These are phyloP conservation scores for Pholiota conissans DNA, from an alignment of 768 basidiomycete species.

Conservation along the genomic window DNA sequence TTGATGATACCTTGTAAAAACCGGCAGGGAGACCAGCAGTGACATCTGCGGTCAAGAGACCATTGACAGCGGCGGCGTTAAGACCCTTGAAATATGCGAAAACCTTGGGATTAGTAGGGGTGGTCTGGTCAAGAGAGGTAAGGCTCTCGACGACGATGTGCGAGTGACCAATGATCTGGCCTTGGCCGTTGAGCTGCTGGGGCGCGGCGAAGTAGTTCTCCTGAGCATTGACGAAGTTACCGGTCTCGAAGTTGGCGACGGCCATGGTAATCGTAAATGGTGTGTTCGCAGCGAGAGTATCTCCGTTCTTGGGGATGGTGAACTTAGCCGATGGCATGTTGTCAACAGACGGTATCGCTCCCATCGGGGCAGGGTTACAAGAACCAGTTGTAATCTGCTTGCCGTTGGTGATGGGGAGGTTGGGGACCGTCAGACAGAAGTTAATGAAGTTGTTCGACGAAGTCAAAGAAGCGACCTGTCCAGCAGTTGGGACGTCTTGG, in stretches of 20 bases:
- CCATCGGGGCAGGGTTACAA: constrained; percentile 64
- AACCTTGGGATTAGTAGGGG: constrained; percentile 44
- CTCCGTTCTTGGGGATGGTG: constrained; percentile 43
- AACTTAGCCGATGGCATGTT: constrained; percentile 55
- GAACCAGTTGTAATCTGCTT: constrained; percentile 52
- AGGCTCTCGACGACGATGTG: constrained; percentile 60
- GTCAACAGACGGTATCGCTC: constrained; percentile 47
- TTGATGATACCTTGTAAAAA: constrained; percentile 58
- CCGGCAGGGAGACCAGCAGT: constrained; percentile 56
- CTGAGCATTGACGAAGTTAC: constrained; percentile 56
- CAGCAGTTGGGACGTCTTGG: constrained; percentile 35
- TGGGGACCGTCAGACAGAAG: constrained; percentile 49
- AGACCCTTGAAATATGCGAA: constrained; percentile 63
- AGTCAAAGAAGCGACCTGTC: constrained; percentile 54
- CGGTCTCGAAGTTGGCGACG: constrained; percentile 45
- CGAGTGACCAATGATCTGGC: constrained; percentile 55
- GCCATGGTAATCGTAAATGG: constrained; percentile 53
- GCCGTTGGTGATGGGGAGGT: constrained; percentile 57
- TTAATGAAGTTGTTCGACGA: constrained; percentile 68
- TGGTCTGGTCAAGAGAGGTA: constrained; percentile 43
- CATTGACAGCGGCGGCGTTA: constrained; percentile 44
- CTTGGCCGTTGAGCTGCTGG: constrained; percentile 50
- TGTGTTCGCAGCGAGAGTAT: constrained; percentile 43
- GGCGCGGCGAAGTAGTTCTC: constrained; percentile 57
- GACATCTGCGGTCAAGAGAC: constrained; percentile 52